Base-by-base conservation (phyloP, 2,329 filamentous ascomycete species). In the Neopestalotiopsis rosae region DNA sequence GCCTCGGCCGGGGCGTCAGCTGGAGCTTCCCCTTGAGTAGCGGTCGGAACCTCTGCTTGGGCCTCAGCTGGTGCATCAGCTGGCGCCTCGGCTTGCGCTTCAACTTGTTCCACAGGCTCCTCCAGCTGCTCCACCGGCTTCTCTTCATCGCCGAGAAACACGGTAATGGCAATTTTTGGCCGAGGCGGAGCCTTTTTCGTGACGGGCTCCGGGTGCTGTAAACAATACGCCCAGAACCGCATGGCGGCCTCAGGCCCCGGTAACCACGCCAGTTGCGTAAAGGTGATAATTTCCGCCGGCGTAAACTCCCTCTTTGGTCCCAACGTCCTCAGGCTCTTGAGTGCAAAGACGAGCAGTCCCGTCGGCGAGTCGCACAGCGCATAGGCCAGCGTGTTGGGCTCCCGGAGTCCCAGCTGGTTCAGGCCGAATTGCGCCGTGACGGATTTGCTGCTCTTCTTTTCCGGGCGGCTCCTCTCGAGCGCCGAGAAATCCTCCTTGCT, bases 231-330 rank as follows among this genome's bases (percentile, higher is more conserved):
- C 86, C 85, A 88, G 68, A 86, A 91, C 32, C 89, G 81, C 72
- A 91, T 78, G 3, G 85, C 85, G 1, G 85, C 85, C 74, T 92
- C 90, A 0, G 89, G 89, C 0, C 90, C 90, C 0, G 90, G 90
- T 0, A 92, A 78, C 91, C 90, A 92, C 28, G 89, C 86, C 34
- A 92, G 79, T 75, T 88, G 86, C 1, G 88, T 86, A 73, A 90
- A 81, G 20, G 88, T 88, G 69, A 92, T 82, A 30, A 92, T 81
- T 67, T 91, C 88, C 14, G 82, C 80, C 3, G 82, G 79, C 1
- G 82, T 81, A 65, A 88, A 81, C 17, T 81, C 79, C 67, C 81
- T 79, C 5, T 71, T 76, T 0, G 83, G 80, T 2, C 79, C 81
- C 3, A 82, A 75, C 1, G 81, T 77, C 17, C 82, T 80, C 65